Percentiles rank a stretch among this genome's conserved stretches.
phyloP scores from a whole-genome alignment of 2,329 filamentous ascomycete genomes.

The Tothia fuscella region DNA sequence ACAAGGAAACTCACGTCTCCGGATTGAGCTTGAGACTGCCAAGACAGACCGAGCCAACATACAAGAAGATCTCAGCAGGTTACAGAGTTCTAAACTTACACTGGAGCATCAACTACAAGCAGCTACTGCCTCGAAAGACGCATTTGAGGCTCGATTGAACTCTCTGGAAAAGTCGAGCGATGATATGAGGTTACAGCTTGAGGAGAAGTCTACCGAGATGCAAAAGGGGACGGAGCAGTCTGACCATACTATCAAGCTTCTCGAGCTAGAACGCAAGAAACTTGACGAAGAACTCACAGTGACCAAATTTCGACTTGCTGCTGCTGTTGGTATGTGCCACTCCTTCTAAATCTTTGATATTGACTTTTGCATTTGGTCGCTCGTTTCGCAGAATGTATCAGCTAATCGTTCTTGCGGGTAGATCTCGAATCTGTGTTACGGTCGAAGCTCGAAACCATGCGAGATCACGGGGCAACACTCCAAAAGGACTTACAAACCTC shows the following conservation, averaged over 20 bases:
- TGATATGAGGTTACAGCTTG: neutral
- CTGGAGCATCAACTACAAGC: slow-evolving; percentile 7
- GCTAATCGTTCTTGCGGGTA: neutral
- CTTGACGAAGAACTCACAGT: neutral
- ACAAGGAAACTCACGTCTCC: neutral
- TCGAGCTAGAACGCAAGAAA: neutral
- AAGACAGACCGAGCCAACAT: neutral
- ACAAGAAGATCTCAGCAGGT: slow-evolving; percentile 1
- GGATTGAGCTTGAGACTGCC: neutral
- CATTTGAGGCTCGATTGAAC: neutral
- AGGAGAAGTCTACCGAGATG: neutral
- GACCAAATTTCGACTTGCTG: slow-evolving; percentile 1
- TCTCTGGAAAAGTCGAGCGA: neutral
- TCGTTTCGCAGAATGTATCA: neutral
- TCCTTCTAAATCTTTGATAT: too few species aligned
- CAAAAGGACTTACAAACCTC: neutral
- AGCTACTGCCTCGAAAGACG: neutral
- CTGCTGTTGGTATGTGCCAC: neutral
- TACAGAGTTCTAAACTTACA: slow-evolving; percentile 1
- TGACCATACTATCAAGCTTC: neutral
- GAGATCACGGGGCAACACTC: neutral
- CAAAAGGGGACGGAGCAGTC: neutral
- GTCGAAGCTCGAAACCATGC: neutral
- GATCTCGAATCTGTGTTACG: slow-evolving; percentile 3
- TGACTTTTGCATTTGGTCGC: neutral